These are phyloP conservation scores for Lactifluus volemus DNA, from an alignment of 768 basidiomycete genomes.

Conservation along the genomic window DNA sequence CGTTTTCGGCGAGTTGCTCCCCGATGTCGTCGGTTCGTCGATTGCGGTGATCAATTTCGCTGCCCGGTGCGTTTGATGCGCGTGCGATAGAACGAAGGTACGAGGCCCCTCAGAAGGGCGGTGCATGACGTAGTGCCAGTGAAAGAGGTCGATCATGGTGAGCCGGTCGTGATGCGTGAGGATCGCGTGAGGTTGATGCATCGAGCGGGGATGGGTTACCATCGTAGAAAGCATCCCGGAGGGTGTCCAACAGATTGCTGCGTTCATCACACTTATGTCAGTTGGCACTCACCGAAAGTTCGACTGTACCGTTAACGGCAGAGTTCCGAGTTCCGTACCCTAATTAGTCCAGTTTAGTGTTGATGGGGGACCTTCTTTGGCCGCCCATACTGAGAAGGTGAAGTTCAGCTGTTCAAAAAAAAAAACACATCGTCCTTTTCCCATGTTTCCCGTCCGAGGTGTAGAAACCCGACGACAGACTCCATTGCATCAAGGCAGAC, in stretches of 20 bases:
- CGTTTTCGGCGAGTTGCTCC: slow-evolving; percentile 74
- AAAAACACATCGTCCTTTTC: no score
- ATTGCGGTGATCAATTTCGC: slow-evolving; percentile 91
- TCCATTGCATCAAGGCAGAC: neutral
- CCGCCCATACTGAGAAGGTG: no score
- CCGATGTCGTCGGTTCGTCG: slow-evolving; percentile 42
- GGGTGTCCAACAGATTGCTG: slow-evolving; percentile 45
- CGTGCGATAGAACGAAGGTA: slow-evolving; percentile 83
- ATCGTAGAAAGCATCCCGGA: slow-evolving; percentile 78
- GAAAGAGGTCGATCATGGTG: slow-evolving; percentile 86
- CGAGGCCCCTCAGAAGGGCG: slow-evolving; percentile 80
- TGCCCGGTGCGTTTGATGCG: slow-evolving; percentile 96
- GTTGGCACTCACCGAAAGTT: no score
- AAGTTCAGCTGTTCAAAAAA: no score
- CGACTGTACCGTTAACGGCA: no score
- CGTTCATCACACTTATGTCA: no score
- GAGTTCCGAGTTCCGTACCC: no score
- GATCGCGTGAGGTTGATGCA: slow-evolving; percentile 65
- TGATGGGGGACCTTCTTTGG: no score
- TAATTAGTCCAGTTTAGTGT: no score
- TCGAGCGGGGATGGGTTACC: slow-evolving; percentile 70
- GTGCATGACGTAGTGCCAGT: slow-evolving; percentile 92
- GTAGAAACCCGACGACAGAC: neutral
- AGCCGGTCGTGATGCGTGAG: slow-evolving; percentile 75
- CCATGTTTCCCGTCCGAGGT: no score